Percentiles rank a stretch among this genome's conserved stretches.
Conservation (phyloP, 495 filamentous ascomycete genomes). For the Recurvomyces mirabilis region DNA sequence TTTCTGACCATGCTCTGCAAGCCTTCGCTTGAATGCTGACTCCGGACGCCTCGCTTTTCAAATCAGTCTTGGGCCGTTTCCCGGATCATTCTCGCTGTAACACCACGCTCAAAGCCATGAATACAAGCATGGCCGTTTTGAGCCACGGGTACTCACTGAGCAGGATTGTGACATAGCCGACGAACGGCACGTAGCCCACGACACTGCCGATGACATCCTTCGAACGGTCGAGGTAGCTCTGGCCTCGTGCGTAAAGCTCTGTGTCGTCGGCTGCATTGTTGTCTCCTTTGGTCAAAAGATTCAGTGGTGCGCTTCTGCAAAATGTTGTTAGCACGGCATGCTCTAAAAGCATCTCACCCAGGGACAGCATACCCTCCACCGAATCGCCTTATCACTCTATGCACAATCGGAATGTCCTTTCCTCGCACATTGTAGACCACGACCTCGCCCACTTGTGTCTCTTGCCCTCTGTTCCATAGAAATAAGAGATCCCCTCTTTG, state of each 20-base stretch:
- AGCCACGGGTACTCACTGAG: constrained; percentile 94
- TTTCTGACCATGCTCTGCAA: background rate
- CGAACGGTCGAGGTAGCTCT: constrained; percentile 71
- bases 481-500: constrained; percentile 89
- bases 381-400: constrained; percentile 56
- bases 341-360: background rate
- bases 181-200: constrained; percentile 83
- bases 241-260: constrained; percentile 75
- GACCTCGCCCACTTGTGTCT: constrained; percentile 71
- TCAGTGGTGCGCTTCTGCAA: constrained; percentile 33
- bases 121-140: constrained; percentile 82
- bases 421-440: constrained; percentile 90
- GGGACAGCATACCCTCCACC: constrained; percentile 37
- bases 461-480: constrained; percentile 80
- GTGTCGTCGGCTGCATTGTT: constrained; percentile 93
- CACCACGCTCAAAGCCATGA: constrained; percentile 93
- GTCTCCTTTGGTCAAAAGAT: constrained; percentile 93
- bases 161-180: constrained; percentile 96
- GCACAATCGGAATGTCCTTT: constrained; percentile 92
- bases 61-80: background rate
- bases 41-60: too few relatives aligned
- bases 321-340: background rate
- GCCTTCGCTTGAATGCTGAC: background rate
- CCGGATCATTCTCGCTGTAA: constrained; percentile 68
- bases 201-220: constrained; percentile 92